A percentile compares a stretch with the other conserved stretches of the same genome.
Conservation (phyloP, 2,329 filamentous ascomycete species). For the Alternaria metachromatica region DNA sequence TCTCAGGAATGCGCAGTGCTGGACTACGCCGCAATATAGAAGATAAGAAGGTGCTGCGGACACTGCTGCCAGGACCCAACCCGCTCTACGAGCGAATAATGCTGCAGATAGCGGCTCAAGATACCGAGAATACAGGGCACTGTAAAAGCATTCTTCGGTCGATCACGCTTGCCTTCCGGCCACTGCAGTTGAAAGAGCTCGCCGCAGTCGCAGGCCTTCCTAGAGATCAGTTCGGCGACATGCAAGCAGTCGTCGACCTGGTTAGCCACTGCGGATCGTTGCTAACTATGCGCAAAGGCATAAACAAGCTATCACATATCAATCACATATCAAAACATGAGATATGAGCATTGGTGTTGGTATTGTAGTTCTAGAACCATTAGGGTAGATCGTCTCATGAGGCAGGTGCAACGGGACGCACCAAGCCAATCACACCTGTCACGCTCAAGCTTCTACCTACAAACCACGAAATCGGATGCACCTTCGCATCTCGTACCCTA, state of each 20-base stretch:
- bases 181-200: conserved; percentile 8
- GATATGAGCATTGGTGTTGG: not conserved
- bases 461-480: not conserved
- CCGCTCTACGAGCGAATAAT: conserved; percentile 52
- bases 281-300: conserved; percentile 42
- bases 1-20: not conserved
- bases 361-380: not conserved
- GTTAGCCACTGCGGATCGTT: conserved; percentile 45
- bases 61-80: conserved; percentile 47
- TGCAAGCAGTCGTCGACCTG: conserved; percentile 2
- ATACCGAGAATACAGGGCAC: not conserved
- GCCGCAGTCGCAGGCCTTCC: not conserved
- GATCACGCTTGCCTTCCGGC: conserved; percentile 8
- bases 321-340: too few relatives aligned
- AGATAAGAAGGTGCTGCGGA: conserved; percentile 15
- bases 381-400: not conserved
- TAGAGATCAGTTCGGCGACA: not conserved
- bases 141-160: conserved; percentile 5
- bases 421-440: not conserved
- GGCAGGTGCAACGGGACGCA: not conserved
- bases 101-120: conserved; percentile 4
- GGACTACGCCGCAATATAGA: not conserved
- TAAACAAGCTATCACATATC: not conserved
- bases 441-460: not conserved
- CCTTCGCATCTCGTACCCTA: not conserved